Evolutionary conservation across 495 filamentous ascomycete genomes (phyloP), one percentile per base, ranked within the genome.

Genomic region (Hypomontagnella submonticulosa): DNA sequence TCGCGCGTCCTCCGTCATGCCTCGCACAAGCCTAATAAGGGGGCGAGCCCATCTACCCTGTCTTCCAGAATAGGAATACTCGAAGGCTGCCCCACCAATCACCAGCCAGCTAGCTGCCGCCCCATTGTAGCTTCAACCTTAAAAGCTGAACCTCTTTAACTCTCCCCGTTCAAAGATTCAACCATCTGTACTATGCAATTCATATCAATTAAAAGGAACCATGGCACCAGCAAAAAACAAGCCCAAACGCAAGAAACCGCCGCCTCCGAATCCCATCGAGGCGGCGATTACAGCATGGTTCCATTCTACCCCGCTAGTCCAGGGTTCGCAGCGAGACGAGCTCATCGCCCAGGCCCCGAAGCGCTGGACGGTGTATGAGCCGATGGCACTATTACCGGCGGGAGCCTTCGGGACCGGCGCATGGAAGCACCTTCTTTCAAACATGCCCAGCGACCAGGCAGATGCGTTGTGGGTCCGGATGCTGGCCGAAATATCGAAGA

Each of bases 281-380:
- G 32, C 12, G 4, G 55, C 49, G 46, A 52, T 61, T 36, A 55
- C 19, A 0, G 60, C 68, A 11, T 80, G 77, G 76, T 67, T 74
- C 32, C 37, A 61, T 51, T 6, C 66, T 47, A 4, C 1, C 54
- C 2, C 7, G 0, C 44, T 38, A 42, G 1, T 23, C 43, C 59
- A 16, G 40, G 43, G 32, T 40, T 1, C 34, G 10, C 43, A 43
- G 36, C 12, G 1, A 53, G 54, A 49, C 11, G 12, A 57, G 4
- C 76, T 84, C 34, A 18, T 81, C 15, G 65, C 71, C 9, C 60
- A 69, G 15, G 80, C 86, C 16, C 89, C 89, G 0, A 88, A 85
- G 65, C 75, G 88, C 27, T 94, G 88, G 81, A 86, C 85, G 1
- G 70, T 89, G 33, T 92, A 93, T 67, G 80, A 84, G 15, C 89